phyloP scores from a whole-genome alignment of 2,329 filamentous ascomycete genomes.

The Scedosporium apiospermum region DNA sequence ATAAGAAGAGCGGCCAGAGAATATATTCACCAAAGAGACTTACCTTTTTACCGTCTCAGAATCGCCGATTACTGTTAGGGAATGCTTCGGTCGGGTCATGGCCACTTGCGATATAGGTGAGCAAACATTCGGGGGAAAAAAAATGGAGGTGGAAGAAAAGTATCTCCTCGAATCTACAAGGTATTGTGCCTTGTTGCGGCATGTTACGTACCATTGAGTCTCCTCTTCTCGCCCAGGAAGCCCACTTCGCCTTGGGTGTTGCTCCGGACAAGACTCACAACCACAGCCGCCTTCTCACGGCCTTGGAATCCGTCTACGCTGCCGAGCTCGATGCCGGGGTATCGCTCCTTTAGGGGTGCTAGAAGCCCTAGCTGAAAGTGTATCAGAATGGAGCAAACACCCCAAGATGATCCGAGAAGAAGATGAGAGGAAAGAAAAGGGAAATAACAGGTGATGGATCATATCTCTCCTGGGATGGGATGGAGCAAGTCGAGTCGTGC shows the following conservation, averaged over 20 bases:
- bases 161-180: background rate
- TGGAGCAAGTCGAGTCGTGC: background rate
- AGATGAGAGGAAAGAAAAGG: slow-evolving; percentile 7
- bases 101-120: slow-evolving; percentile 62
- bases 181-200: background rate
- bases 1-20: background rate
- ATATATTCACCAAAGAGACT: slow-evolving; percentile 23
- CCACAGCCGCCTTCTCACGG: slow-evolving; percentile 88
- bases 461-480: background rate
- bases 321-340: slow-evolving; percentile 82
- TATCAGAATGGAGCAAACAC: slow-evolving; percentile 13
- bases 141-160: background rate
- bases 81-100: slow-evolving; percentile 90
- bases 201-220: slow-evolving; percentile 68
- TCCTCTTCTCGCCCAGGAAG: slow-evolving; percentile 83
- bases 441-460: slow-evolving; percentile 1
- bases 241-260: slow-evolving; percentile 82
- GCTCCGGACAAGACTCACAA: slow-evolving; percentile 89
- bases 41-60: slow-evolving; percentile 86
- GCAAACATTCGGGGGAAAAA: background rate
- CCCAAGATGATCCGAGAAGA: background rate
- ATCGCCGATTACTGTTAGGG: slow-evolving; percentile 85
- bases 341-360: slow-evolving; percentile 69
- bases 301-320: slow-evolving; percentile 97
- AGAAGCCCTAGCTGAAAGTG: slow-evolving; percentile 59